Base-by-base conservation (phyloP, 306 rosid genomes). In the Biancaea sappan region DNA sequence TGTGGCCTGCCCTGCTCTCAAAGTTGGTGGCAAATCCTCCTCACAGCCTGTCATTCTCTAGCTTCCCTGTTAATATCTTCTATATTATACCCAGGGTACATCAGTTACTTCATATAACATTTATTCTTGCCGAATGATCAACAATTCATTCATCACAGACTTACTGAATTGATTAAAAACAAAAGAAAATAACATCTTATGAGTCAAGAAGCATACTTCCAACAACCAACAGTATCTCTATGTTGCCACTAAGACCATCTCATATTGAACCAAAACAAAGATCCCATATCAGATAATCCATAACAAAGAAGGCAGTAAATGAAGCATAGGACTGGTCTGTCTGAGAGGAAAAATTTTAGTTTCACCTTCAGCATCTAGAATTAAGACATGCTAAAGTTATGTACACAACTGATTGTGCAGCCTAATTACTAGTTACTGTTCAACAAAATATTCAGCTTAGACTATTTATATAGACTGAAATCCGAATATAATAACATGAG, bases 171-270 rank as follows among this genome's bases (percentile, higher is more conserved):
- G 8, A 70, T 15, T 72, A 12, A 65, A 43, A 73, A 41, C n/a
- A 53, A 63, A 41, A 62, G 32, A 41, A 31, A 78, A 50, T 50
- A 25, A 31, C 47, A 26, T 19, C 46, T 14, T 73, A 67, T 21
- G 50, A 60, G 52, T 74, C 21, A 51, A 53, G 38, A 43, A 13
- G 63, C 60, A 74, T 37, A 64, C n/a, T 54, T 76, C 37, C 52
- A 57, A 32, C 48, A 35, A 35, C 53, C 14, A 61, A 46, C 48
- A 54, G 29, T 11, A 54, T 28, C 22, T 35, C 77, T 47, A 59
- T 76, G 66, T 64, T 54, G 68, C 73, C 66, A 38, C 32, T 72
- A 48, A 56, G 46, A 70, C 37, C 51, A 57, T 21, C 60, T 28
- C 72, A 40, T 64, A 71, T 38, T 38, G 24, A 51, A 68, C 25